Evolutionary conservation across 2,329 filamentous ascomycete species (phyloP).

Genomic region (Verticillium zaregamsianum): DNA sequence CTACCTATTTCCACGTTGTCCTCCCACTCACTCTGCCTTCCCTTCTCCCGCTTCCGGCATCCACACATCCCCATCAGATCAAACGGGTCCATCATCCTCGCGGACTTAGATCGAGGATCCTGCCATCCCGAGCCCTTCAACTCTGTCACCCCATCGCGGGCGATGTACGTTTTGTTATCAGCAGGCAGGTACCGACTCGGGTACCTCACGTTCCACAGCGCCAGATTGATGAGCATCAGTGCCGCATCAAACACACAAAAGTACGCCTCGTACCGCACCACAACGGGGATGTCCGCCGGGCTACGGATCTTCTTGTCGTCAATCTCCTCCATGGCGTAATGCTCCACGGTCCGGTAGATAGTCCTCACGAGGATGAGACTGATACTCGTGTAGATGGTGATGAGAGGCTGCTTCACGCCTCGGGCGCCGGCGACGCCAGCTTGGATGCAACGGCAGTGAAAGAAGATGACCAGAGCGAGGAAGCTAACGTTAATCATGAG

Average conservation of each 20-base stretch:
- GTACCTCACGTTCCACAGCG: constrained; percentile 45
- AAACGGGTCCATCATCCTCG: neutral
- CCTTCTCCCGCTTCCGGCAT: neutral
- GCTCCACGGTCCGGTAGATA: constrained; percentile 45
- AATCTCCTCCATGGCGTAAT: constrained; percentile 23
- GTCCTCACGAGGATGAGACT: constrained; percentile 42
- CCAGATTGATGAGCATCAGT: constrained; percentile 47
- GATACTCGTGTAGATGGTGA: constrained; percentile 38
- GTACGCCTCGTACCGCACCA: constrained; percentile 54
- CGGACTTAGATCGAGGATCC: neutral
- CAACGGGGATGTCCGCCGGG: constrained; percentile 27
- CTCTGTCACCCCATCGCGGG: constrained; percentile 34
- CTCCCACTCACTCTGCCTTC: neutral
- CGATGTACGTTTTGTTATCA: constrained; percentile 44
- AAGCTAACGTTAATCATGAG: constrained; percentile 42
- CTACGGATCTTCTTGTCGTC: constrained; percentile 2
- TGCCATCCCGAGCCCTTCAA: constrained; percentile 1
- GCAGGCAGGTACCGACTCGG: constrained; percentile 46
- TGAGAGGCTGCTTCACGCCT: constrained; percentile 20
- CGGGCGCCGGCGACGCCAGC: constrained; percentile 8
- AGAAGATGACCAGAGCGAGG: constrained; percentile 34
- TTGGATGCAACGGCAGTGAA: constrained; percentile 34
- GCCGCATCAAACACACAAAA: constrained; percentile 54
- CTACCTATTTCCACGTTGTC: neutral
- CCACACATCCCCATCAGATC: neutral